These are phyloP conservation scores for Clonostachys rhizophaga DNA, from an alignment of 2,329 filamentous ascomycete genomes.

Conservation along the genomic window DNA sequence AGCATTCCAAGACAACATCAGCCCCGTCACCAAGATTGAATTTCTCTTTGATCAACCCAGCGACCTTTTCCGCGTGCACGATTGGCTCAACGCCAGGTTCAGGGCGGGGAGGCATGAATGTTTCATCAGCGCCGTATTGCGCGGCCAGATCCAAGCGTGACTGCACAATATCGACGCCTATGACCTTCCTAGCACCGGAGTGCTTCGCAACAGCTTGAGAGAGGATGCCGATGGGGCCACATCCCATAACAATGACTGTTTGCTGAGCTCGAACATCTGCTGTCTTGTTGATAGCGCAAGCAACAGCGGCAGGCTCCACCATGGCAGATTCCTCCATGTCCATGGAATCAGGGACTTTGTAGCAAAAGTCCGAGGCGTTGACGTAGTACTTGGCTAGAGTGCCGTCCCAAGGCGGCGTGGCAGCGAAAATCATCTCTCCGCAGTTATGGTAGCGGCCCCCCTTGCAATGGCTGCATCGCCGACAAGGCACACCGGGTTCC, in stretches of 20 bases:
- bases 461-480: constrained; percentile 34
- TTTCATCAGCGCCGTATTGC: constrained; percentile 32
- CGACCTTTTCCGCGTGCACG: constrained; percentile 28
- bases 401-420: constrained; percentile 42
- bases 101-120: constrained; percentile 19
- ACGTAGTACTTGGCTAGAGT: constrained; percentile 44
- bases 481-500: constrained; percentile 40
- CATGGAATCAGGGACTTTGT: constrained; percentile 36
- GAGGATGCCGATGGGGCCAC: constrained; percentile 40
- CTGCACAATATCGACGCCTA: constrained; percentile 36
- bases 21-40: constrained; percentile 35
- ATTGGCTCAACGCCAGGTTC: constrained; percentile 21
- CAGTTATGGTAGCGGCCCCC: constrained; percentile 33
- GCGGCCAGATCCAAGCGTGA: constrained; percentile 30
- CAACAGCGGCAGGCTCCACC: constrained; percentile 43
- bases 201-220: constrained; percentile 38
- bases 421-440: constrained; percentile 39
- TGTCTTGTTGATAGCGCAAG: constrained; percentile 35
- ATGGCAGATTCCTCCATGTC: constrained; percentile 40
- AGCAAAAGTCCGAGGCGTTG: constrained; percentile 39
- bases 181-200: constrained; percentile 31
- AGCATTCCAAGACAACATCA: constrained; percentile 44
- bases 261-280: constrained; percentile 30
- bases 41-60: constrained; percentile 26
- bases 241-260: constrained; percentile 39